Evolutionary conservation across 192 early-diverging fungal genomes (phyloP), one percentile per base, ranked within the genome.

Genomic region (Dissophora ornata): DNA sequence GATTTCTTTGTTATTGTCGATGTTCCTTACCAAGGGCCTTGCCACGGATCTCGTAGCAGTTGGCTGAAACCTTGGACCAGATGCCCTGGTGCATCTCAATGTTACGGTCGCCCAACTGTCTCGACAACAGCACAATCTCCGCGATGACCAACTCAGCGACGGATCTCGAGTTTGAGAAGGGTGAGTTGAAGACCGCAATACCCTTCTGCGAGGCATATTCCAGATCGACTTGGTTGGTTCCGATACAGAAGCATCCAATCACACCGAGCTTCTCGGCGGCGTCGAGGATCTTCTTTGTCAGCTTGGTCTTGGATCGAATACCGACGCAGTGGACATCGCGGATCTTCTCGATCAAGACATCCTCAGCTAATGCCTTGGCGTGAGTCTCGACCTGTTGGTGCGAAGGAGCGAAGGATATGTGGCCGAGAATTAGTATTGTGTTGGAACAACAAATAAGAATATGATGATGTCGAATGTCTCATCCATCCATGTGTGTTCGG

Each of bases 101-200:
- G 84, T 92, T 97, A 47, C 95, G 90, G 84, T 99, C 98, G 62
- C 94, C 95, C 25, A 99, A 80, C 80, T 98, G 94, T 49, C 98
- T 87, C 19, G 95, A 86, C 56, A 99, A 84, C 13, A 86, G 82
- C 71, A 99, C 94, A 52, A 99, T 92, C 66, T 98, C 93, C 51
- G 89, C 94, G 73, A 99, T 92, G 32, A 97, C 92, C 61, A 99
- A 84, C 75, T 99, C 98, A 36, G 98, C 98, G 32, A 98, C 98
- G 62, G 90, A 93, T 54, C 96, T 88, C 60, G 90, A 92, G 86
- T 99, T 99, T 85, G 91, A 93, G 87, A 98, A 98, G 46, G 97
- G 97, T 38, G 96, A 98, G 87, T 98, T 98, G 87, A 99, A 99
- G 34, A 97, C 95, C 32, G 93, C 92, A 67, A 99, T 94, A 62